Evolutionary conservation across 805 yeast genomes (phyloP), one percentile per base, ranked within the genome.

Genomic region (Naumovozyma baii): DNA sequence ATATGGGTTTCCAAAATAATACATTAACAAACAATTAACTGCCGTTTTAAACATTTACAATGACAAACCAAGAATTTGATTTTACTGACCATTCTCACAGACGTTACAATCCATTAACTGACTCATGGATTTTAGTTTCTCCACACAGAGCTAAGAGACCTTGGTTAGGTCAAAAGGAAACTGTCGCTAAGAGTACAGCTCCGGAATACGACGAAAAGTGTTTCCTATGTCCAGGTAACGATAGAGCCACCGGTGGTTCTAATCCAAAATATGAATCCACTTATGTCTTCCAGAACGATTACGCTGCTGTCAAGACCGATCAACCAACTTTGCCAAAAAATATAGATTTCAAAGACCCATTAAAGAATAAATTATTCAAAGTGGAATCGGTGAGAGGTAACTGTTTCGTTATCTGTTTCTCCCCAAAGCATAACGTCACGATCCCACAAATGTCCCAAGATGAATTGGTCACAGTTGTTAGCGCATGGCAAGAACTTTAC

Each of bases 61-160:
- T 45, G 52, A 40, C 46, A 18, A 33, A 34, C 16, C 45, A 42
- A 36, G 37, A 42, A 18, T 73, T 74, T 46, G 74, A 70, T 53
- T 71, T 71, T 42, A 64, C 72, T 32, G 75, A 74, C 49, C 72
- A 74, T 47, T 73, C 84, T 2, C 88, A 81, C 52, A 72, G 85
- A 47, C 69, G 90, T 37, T 75, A 66, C 59, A 81, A 81, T 50
- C 86, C 85, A 3, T 67, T 81, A 45, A 69, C 80, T n/a, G 73
- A 74, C 39, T 59, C 71, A n/a, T 78, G 80, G 75, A 76, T 81
- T 18, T 65, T 81, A 37, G 80, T 81, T 37, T 79, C 86, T 13
- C 88, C 90, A 4, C 90, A 81, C 53, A 66, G 88, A 41, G 75
- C 86, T 22, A 78, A 79, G 57, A 68, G 90, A 48, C 88, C 90